Base-by-base conservation (phyloP, 192 early-diverging fungal genomes). In the Mortierella alpina region DNA sequence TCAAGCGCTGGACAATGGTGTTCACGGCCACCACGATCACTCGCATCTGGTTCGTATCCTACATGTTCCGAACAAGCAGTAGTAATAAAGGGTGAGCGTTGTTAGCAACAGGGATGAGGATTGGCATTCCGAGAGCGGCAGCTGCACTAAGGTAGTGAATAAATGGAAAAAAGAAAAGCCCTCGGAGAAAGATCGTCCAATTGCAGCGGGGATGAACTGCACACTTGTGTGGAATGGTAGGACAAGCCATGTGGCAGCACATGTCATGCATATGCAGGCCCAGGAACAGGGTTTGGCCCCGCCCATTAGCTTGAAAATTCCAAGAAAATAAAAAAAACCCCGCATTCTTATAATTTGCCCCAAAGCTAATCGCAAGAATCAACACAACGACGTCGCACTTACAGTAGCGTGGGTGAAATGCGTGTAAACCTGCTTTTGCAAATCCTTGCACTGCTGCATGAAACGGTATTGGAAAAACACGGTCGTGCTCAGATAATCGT, bases 11-110 rank as follows among this genome's bases (percentile, higher is more conserved):
- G 5, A 87, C 79, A 63, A 85, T 87, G 50, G 81, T 79, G 71
- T 87, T 87, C 12, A 87, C 84, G 31, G 84, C 82, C 23, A 84
- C 84, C 18, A 87, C 86, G 40, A 87, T 87, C 49, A 87, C 86
- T 31, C 84, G 66, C 86, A 87, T 87, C 59, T 87, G 86, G 66
- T 73, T 87, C 44, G 86, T 87, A 61, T 87, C 86, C 86, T 87
- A 61, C 22, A 17, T 17, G 5, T 52, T 18, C 48, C 11, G 42
- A 31, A 20, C 15, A 42, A 18, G 44, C 2, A 49, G 56, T 31
- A 22, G n/a, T 13, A 53, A 55, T 20, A 55, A 18, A 47, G 42
- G 56, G 49, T 41, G 53, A 15, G 17, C 50, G 23, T 12, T 17
- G 15, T 47, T n/a, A 42, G n/a, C 14, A 62, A 9, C 44, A 62